A percentile compares a stretch with the other conserved stretches of the same genome.
Conservation (phyloP, 257 asterid species). For the Marsdenia floribunda region DNA sequence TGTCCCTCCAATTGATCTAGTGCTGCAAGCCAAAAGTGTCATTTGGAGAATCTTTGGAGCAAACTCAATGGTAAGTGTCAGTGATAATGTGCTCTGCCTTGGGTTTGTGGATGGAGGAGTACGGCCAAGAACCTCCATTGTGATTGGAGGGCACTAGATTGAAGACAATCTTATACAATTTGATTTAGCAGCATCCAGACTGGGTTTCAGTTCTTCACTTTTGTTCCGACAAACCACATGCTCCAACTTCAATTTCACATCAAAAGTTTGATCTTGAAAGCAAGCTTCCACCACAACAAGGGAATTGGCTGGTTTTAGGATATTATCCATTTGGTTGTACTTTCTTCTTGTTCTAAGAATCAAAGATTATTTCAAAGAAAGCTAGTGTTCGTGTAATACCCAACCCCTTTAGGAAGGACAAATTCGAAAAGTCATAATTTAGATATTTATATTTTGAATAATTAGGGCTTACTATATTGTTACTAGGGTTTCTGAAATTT, state of each 20-base stretch:
- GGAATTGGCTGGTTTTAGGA: too few species aligned
- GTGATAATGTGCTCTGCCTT: conserved; percentile 37
- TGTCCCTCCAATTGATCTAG: conserved; percentile 26
- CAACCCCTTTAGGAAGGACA: too few species aligned
- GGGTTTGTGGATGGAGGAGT: conserved; percentile 52
- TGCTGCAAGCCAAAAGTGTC: conserved; percentile 13
- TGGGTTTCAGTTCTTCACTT: conserved; percentile 31
- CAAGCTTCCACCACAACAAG: not conserved
- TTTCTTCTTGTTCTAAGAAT: too few species aligned
- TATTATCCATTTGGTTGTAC: too few species aligned
- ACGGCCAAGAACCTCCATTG: conserved; percentile 39
- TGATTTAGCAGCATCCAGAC: conserved; percentile 23
- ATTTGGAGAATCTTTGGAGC: conserved; percentile 41
- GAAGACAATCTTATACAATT: conserved; percentile 32
- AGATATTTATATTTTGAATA: too few species aligned
- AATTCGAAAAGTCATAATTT: too few species aligned
- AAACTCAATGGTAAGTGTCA: conserved; percentile 51
- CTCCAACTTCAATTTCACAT: conserved; percentile 25
- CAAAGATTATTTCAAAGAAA: too few species aligned
- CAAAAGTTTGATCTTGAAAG: conserved; percentile 9
- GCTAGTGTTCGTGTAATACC: too few species aligned
- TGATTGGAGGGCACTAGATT: conserved; percentile 31
- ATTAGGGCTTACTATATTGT: too few species aligned
- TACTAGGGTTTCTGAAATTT: too few species aligned
- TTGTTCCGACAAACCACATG: conserved; percentile 19